phyloP scores from a whole-genome alignment of 192 early-diverging fungal genomes.

The Coemansia sp. region DNA sequence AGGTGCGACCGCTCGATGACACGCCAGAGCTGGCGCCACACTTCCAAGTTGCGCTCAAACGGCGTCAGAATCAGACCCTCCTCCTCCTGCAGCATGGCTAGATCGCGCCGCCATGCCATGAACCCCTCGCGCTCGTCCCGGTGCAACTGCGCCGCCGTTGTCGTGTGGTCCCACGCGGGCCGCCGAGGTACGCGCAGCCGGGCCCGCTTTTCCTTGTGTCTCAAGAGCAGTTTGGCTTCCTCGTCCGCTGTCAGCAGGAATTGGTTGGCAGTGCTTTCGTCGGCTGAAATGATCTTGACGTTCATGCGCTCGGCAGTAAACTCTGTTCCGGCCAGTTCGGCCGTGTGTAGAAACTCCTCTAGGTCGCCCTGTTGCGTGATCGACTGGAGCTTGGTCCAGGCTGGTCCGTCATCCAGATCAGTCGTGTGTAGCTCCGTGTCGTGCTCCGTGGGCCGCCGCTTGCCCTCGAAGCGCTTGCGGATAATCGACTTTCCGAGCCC shows the following conservation, averaged over 20 bases:
- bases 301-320: slow-evolving; percentile 78
- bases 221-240: slow-evolving; percentile 71
- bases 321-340: slow-evolving; percentile 91
- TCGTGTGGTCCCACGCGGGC: slow-evolving; percentile 84
- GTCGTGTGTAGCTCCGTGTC: slow-evolving; percentile 73
- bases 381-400: slow-evolving; percentile 86
- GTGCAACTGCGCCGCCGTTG: slow-evolving; percentile 80
- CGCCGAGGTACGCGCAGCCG: slow-evolving; percentile 82
- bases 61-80: slow-evolving; percentile 93
- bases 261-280: slow-evolving; percentile 64
- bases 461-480: slow-evolving; percentile 50
- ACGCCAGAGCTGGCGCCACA: slow-evolving; percentile 99
- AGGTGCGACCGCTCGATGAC: slow-evolving; percentile 95
- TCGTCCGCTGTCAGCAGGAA: slow-evolving; percentile 78
- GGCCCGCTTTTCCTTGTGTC: slow-evolving; percentile 73
- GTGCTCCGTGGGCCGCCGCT: slow-evolving; percentile 48
- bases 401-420: slow-evolving; percentile 77
- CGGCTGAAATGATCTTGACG: slow-evolving; percentile 74
- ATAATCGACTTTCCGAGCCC: slow-evolving; percentile 50
- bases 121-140: slow-evolving; percentile 81
- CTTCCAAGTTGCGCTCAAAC: slow-evolving; percentile 97
- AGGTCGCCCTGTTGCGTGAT: slow-evolving; percentile 97
- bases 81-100: slow-evolving; percentile 87
- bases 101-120: slow-evolving; percentile 86
- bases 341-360: slow-evolving; percentile 93